phyloP scores from a whole-genome alignment of 352 stramenopile genomes.

The Aphanomyces invadans region DNA sequence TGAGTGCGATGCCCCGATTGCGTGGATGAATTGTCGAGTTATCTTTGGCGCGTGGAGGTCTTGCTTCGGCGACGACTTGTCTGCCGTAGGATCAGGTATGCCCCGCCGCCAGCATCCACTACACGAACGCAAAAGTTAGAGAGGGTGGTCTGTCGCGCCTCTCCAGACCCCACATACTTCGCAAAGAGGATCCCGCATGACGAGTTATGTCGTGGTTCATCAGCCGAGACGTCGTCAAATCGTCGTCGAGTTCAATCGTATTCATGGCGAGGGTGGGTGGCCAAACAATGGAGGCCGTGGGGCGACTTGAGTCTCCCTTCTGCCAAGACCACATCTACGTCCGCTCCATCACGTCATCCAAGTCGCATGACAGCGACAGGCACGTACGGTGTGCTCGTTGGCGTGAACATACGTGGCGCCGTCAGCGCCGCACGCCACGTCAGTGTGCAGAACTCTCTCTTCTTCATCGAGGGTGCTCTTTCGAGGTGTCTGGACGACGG shows the following conservation, averaged over 20 bases:
- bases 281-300: background rate
- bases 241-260: no score
- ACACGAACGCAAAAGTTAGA: no score
- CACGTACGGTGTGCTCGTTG: background rate
- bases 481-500: background rate
- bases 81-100: background rate
- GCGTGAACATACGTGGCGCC: background rate
- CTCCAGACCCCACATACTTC: no score
- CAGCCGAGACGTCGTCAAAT: background rate
- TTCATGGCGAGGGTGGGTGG: background rate
- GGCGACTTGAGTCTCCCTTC: background rate
- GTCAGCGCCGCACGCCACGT: background rate
- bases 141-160: no score
- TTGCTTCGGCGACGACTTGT: no score
- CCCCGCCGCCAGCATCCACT: background rate
- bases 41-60: no score
- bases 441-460: background rate
- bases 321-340: background rate
- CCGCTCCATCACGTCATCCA: no score
- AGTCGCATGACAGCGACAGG: no score
- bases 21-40: no score
- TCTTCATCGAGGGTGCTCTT: background rate
- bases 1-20: no score
- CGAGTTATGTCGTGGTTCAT: background rate
- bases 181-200: background rate